Evolutionary conservation across 208 protist genomes (phyloP).

Genomic region (Vickermania ingenoplastis): DNA sequence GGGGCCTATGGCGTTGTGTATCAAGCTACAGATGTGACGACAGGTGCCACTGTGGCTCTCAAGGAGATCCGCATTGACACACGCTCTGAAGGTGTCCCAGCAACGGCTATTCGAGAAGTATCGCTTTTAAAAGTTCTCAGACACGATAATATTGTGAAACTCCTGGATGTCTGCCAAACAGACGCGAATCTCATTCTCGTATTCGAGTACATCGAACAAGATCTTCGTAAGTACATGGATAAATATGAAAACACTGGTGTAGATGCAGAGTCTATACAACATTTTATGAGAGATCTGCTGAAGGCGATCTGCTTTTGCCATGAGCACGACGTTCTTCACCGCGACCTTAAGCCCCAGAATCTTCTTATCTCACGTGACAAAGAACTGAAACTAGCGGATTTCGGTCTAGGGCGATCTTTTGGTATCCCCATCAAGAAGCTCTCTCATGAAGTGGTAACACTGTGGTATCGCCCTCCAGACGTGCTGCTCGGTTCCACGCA

Average conservation of each 20-base stretch:
- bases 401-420: conserved; percentile 80
- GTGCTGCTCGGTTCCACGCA: conserved; percentile 82
- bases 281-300: conserved; percentile 75
- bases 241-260: conserved; percentile 40
- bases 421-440: conserved; percentile 81
- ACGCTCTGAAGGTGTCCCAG: conserved; percentile 89
- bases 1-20: conserved; percentile 97
- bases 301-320: conserved; percentile 74
- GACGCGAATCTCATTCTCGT: conserved; percentile 94
- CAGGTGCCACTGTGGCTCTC: conserved; percentile 62
- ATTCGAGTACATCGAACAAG: conserved; percentile 95
- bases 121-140: conserved; percentile 94
- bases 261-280: conserved; percentile 48
- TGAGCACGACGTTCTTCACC: conserved; percentile 72
- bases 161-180: conserved; percentile 94
- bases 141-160: conserved; percentile 91
- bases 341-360: conserved; percentile 88
- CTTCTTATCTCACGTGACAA: conserved; percentile 74
- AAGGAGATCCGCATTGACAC: conserved; percentile 81
- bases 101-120: conserved; percentile 92
- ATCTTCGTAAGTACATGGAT: conserved; percentile 96
- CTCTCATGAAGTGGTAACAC: conserved; percentile 88
- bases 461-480: conserved; percentile 94
- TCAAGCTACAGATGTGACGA: conserved; percentile 77
- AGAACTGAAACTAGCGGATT: conserved; percentile 82